A percentile compares a stretch with the other conserved stretches of the same genome.
Conservation (phyloP, 495 filamentous ascomycete species). For the Neurospora sp. region DNA sequence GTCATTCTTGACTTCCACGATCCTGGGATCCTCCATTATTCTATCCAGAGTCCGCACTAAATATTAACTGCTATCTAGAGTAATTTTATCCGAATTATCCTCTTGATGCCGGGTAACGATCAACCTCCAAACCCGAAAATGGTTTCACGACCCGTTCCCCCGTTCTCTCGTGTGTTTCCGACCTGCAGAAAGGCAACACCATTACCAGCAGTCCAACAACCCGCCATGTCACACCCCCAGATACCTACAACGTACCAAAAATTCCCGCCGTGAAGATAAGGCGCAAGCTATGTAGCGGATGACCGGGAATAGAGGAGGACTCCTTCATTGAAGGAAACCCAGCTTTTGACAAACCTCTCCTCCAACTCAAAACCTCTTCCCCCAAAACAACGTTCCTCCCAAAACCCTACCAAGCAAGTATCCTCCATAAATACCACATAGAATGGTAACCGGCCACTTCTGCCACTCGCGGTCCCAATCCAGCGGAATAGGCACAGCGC, state of each 20-base stretch:
- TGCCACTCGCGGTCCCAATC: constrained; percentile 97
- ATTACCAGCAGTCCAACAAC: not conserved
- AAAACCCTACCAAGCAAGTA: constrained; percentile 27
- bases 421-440: constrained; percentile 32
- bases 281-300: not conserved
- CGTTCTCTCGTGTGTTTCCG: not conserved
- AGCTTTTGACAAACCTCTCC: not conserved
- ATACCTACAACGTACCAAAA: not conserved
- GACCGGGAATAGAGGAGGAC: not conserved
- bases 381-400: constrained; percentile 30
- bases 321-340: not conserved
- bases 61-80: not conserved
- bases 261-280: not conserved
- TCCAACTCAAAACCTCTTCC: constrained; percentile 25
- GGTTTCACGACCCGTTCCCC: not conserved
- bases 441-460: constrained; percentile 88
- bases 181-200: constrained; percentile 2
- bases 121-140: not conserved
- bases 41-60: not conserved
- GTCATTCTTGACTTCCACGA: not conserved
- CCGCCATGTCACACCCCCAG: not conserved
- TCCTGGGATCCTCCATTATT: not conserved
- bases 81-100: not conserved
- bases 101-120: not conserved
- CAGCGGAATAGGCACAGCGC: constrained; percentile 84